A percentile compares a stretch with the other conserved stretches of the same genome.
These are phyloP conservation scores for Orobanche coerulescens DNA, from an alignment of 257 asterid genomes.

Conservation along the genomic window DNA sequence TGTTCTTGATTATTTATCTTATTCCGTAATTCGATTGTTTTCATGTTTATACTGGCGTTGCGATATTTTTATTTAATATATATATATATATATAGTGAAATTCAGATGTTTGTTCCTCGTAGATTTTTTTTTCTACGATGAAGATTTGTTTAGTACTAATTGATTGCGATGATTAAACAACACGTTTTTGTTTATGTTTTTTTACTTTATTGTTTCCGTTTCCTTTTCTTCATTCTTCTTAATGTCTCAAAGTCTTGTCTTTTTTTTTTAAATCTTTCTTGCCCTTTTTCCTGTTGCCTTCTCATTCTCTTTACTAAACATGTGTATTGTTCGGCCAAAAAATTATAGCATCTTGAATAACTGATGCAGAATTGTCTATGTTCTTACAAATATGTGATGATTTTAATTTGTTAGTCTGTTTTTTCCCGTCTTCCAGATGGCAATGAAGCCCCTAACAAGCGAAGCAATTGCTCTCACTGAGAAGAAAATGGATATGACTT, in stretches of 20 bases:
- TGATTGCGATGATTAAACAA: too few relatives aligned
- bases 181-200: too few relatives aligned
- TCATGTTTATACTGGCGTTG: not conserved
- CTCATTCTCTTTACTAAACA: not conserved
- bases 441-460: conserved; percentile 44
- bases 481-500: conserved; percentile 91
- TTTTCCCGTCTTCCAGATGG: conserved; percentile 51
- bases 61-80: not conserved
- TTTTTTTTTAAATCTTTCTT: too few relatives aligned
- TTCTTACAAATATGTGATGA: not conserved
- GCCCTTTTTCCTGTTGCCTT: too few relatives aligned
- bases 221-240: too few relatives aligned
- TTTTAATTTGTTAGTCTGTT: conserved; percentile 4
- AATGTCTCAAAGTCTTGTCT: too few relatives aligned
- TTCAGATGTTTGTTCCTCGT: not conserved
- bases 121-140: too few relatives aligned
- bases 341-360: not conserved
- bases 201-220: too few relatives aligned
- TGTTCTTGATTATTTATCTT: not conserved
- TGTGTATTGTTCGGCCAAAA: not conserved
- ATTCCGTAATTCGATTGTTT: not conserved
- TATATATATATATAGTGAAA: too few relatives aligned
- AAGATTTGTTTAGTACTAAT: too few relatives aligned
- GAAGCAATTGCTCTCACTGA: conserved; percentile 86
- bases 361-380: not conserved